Evolutionary conservation across 2,329 filamentous ascomycete genomes (phyloP).

Genomic region (Neonectria punicea): DNA sequence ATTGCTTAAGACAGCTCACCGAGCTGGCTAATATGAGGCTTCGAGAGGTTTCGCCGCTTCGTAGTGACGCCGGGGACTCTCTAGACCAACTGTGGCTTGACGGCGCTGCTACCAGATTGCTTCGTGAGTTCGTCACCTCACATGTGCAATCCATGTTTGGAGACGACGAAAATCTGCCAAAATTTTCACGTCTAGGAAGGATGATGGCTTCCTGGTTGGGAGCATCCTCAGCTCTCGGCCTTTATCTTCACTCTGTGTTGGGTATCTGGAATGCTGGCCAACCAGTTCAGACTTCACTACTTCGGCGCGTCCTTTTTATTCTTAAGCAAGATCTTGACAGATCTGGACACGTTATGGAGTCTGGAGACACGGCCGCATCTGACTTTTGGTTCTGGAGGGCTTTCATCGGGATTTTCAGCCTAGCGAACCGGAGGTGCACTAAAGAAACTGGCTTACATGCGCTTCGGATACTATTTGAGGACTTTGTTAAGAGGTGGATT

Average conservation of each 20-base stretch:
- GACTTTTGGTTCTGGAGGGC: slow-evolving; percentile 38
- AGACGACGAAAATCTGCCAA: background rate
- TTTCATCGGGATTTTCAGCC: slow-evolving; percentile 32
- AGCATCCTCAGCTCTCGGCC: slow-evolving; percentile 10
- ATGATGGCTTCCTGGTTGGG: slow-evolving; percentile 32
- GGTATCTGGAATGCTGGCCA: slow-evolving; percentile 33
- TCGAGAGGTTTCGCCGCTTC: background rate
- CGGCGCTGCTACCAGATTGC: slow-evolving; percentile 29
- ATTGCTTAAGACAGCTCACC: slow-evolving; percentile 22
- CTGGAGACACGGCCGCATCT: background rate
- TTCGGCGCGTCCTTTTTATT: slow-evolving; percentile 24
- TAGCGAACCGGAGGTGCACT: slow-evolving; percentile 1
- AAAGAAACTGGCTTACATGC: background rate
- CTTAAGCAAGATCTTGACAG: slow-evolving; percentile 25
- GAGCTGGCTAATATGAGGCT: slow-evolving; percentile 3
- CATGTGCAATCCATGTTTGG: slow-evolving; percentile 28
- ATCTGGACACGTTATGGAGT: background rate
- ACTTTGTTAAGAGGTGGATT: slow-evolving; percentile 27
- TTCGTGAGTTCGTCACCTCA: slow-evolving; percentile 25
- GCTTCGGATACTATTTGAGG: slow-evolving; percentile 1
- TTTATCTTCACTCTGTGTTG: slow-evolving; percentile 31
- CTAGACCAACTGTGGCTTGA: slow-evolving; percentile 29
- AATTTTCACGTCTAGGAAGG: fast-evolving
- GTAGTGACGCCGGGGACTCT: background rate
- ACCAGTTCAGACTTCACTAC: slow-evolving; percentile 24